Conservation (phyloP, 306 rosid genomes). For the Vigna mungo region DNA sequence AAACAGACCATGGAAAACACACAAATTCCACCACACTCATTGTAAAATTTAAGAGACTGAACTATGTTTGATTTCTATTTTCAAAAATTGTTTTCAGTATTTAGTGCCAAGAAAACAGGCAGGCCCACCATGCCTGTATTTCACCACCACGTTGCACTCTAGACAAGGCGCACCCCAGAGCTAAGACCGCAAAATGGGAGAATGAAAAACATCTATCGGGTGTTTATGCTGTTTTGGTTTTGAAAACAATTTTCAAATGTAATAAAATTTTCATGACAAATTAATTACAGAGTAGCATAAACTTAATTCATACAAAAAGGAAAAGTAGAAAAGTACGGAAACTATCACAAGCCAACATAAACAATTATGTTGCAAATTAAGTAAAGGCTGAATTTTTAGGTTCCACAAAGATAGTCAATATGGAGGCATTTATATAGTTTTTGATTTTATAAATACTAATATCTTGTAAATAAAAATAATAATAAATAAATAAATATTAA, state of each 20-base stretch:
- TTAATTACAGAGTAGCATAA: background rate
- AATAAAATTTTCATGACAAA: background rate
- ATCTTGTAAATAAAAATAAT: too few relatives aligned
- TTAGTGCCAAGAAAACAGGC: background rate
- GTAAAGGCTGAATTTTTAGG: too few relatives aligned
- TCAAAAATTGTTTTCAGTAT: too few relatives aligned
- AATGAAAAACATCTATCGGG: background rate
- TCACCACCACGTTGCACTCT: background rate
- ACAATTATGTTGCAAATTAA: too few relatives aligned
- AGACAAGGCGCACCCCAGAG: background rate
- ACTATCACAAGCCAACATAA: too few relatives aligned
- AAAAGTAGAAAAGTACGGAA: too few relatives aligned
- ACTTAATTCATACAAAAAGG: background rate
- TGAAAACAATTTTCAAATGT: background rate
- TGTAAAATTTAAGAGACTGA: background rate
- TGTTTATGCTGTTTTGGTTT: background rate
- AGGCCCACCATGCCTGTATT: too few relatives aligned
- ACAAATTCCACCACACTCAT: background rate
- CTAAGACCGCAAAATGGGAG: constrained; percentile 1
- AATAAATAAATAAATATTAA: too few relatives aligned
- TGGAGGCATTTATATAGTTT: too few relatives aligned
- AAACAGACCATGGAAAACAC: background rate
- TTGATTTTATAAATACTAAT: too few relatives aligned
- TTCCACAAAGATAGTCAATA: too few relatives aligned
- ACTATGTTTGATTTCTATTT: background rate